Evolutionary conservation across 2,329 filamentous ascomycete genomes (phyloP).

Genomic region (Macroventuria anomochaeta): DNA sequence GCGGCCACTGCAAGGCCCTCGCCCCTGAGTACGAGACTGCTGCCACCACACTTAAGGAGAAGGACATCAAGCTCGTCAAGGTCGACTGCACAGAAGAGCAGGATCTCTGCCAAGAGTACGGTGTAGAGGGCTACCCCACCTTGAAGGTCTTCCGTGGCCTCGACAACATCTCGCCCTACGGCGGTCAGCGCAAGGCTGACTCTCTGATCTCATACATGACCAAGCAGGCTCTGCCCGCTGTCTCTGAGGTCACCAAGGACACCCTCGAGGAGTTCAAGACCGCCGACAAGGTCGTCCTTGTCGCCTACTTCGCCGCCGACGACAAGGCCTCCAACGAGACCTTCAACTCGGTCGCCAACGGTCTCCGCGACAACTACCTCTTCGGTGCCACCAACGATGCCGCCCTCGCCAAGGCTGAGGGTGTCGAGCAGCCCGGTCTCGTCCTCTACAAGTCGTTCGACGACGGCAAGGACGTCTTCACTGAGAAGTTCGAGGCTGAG

Average conservation of each 20-base stretch:
- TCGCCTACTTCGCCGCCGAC: conserved; percentile 82
- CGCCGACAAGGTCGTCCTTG: conserved; percentile 92
- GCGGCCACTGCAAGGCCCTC: conserved; percentile 97
- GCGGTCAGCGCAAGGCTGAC: conserved; percentile 86
- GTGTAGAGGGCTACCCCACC: conserved; percentile 97
- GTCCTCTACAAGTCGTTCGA: conserved; percentile 98
- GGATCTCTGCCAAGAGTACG: conserved; percentile 87
- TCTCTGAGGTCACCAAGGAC: conserved; percentile 81
- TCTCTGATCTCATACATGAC: conserved; percentile 87
- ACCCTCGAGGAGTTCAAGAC: conserved; percentile 96
- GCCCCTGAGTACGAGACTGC: conserved; percentile 90
- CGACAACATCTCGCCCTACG: conserved; percentile 82
- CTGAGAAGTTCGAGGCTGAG: conserved; percentile 80
- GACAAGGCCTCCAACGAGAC: conserved; percentile 87
- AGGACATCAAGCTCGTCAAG: conserved; percentile 85
- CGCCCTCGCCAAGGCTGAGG: conserved; percentile 85
- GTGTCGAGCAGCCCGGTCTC: conserved; percentile 82
- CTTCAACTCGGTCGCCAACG: conserved; percentile 74
- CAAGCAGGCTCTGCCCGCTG: conserved; percentile 94
- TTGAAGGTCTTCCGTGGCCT: conserved; percentile 97
- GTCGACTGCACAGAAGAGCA: conserved; percentile 94
- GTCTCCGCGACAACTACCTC: conserved; percentile 88
- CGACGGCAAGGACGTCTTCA: conserved; percentile 88
- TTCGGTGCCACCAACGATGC: conserved; percentile 89
- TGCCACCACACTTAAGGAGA: conserved; percentile 83